phyloP scores from a whole-genome alignment of 2,329 filamentous ascomycete genomes.

The Didymella exigua region DNA sequence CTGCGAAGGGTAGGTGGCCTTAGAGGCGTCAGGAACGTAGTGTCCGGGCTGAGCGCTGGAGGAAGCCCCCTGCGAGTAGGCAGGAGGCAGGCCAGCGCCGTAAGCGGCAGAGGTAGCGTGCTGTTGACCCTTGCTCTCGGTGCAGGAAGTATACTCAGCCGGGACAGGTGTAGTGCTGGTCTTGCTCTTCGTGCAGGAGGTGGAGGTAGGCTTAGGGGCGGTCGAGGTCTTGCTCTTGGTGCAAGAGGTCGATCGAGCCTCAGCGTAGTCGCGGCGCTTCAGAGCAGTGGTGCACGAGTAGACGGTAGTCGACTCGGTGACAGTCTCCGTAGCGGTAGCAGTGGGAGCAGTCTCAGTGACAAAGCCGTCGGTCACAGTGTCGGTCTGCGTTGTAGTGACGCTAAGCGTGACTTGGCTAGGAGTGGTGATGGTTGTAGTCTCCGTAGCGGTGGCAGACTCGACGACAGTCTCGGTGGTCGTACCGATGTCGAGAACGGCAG shows the following conservation, averaged over 20 bases:
- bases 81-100: background rate
- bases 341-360: constrained; percentile 12
- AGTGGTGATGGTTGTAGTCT: constrained; percentile 15
- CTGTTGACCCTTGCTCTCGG: constrained; percentile 2
- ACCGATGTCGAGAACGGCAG: constrained; percentile 9
- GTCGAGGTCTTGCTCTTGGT: constrained; percentile 15
- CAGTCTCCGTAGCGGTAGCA: constrained; percentile 1
- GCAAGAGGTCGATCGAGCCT: constrained; percentile 11
- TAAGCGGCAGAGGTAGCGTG: constrained; percentile 5
- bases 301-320: constrained; percentile 2
- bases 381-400: constrained; percentile 7
- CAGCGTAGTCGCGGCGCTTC: constrained; percentile 6
- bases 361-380: constrained; percentile 8
- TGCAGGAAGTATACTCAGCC: constrained; percentile 6
- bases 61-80: background rate
- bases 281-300: constrained; percentile 12
- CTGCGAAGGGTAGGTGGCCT: background rate
- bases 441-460: constrained; percentile 9
- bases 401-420: constrained; percentile 12
- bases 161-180: background rate
- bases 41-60: background rate
- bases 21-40: constrained; percentile 1
- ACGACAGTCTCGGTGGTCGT: constrained; percentile 11
- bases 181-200: constrained; percentile 11
- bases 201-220: constrained; percentile 9